Evolutionary conservation across 768 basidiomycete genomes (phyloP).

Genomic region (Calocybe cyanea): DNA sequence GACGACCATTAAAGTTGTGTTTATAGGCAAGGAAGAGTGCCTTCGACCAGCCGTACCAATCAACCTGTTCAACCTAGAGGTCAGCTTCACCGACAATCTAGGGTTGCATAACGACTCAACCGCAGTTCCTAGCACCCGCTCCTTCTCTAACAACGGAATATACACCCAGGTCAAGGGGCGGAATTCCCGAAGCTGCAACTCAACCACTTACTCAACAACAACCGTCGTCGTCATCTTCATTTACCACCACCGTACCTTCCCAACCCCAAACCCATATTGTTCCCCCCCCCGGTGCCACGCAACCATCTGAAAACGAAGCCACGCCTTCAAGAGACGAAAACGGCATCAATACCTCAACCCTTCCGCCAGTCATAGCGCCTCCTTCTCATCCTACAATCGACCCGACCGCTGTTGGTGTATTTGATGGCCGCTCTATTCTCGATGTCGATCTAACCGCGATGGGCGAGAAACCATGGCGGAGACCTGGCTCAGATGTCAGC

Average conservation of each 20-base stretch:
- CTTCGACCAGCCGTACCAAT: constrained; percentile 24
- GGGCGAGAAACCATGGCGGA: constrained; percentile 86
- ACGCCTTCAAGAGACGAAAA: constrained; percentile 31
- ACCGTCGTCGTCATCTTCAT: constrained; percentile 8
- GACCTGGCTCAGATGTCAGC: constrained; percentile 87
- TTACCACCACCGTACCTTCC: constrained; percentile 13
- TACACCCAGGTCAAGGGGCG: constrained; percentile 65
- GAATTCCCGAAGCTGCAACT: constrained; percentile 24
- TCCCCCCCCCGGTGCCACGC: constrained; percentile 13
- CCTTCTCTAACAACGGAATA: constrained; percentile 79
- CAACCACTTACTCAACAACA: constrained; percentile 16
- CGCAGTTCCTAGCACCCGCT: constrained; percentile 27
- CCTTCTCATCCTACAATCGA: constrained; percentile 80
- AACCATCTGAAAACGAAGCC: constrained; percentile 7
- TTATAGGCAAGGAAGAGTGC: constrained; percentile 32
- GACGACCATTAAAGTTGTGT: no score
- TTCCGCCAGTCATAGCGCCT: constrained; percentile 68
- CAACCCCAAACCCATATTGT: constrained; percentile 13
- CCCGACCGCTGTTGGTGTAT: constrained; percentile 56
- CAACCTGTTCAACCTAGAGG: constrained; percentile 30
- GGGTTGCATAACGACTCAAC: no score
- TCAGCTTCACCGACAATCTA: constrained; percentile 6
- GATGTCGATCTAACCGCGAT: constrained; percentile 77
- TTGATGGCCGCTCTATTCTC: constrained; percentile 76
- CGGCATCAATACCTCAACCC: constrained; percentile 57